phyloP scores from a whole-genome alignment of 345 rosid genomes.

The Orychophragmus violaceus region DNA sequence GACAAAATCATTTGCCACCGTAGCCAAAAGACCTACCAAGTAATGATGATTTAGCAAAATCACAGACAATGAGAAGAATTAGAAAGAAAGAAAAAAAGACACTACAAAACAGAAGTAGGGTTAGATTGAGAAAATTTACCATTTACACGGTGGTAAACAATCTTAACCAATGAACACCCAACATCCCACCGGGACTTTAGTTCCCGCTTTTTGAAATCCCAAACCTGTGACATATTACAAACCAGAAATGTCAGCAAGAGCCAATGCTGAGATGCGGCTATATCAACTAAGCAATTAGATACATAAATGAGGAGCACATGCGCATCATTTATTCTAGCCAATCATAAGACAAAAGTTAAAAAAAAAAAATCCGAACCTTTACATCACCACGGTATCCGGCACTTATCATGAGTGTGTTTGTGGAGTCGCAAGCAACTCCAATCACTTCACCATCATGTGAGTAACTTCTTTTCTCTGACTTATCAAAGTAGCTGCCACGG shows the following conservation, averaged over 20 bases:
- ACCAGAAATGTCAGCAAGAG: neutral
- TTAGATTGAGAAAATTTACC: constrained; percentile 34
- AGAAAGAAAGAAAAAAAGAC: neutral
- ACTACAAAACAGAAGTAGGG: neutral
- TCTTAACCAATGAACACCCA: constrained; percentile 70
- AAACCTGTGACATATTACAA: constrained; percentile 45
- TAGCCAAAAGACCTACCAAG: constrained; percentile 78
- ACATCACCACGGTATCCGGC: constrained; percentile 87
- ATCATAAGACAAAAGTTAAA: neutral
- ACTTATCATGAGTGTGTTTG: constrained; percentile 88
- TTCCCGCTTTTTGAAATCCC: constrained; percentile 82
- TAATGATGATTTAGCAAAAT: constrained; percentile 8
- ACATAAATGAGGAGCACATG: neutral
- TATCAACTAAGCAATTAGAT: neutral
- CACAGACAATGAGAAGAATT: neutral
- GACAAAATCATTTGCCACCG: constrained; percentile 79
- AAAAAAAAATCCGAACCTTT: constrained; percentile 49
- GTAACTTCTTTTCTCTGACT: constrained; percentile 40
- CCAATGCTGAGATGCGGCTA: neutral
- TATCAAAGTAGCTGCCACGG: constrained; percentile 78
- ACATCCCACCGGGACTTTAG: constrained; percentile 76
- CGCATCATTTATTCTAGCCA: neutral
- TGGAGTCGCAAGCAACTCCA: constrained; percentile 94
- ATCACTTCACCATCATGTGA: constrained; percentile 79
- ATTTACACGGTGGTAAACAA: constrained; percentile 65